A percentile compares a stretch with the other conserved stretches of the same genome.
Evolutionary conservation across 2,329 filamentous ascomycete genomes (phyloP).

Genomic region (Berkeleyomyces basicola): DNA sequence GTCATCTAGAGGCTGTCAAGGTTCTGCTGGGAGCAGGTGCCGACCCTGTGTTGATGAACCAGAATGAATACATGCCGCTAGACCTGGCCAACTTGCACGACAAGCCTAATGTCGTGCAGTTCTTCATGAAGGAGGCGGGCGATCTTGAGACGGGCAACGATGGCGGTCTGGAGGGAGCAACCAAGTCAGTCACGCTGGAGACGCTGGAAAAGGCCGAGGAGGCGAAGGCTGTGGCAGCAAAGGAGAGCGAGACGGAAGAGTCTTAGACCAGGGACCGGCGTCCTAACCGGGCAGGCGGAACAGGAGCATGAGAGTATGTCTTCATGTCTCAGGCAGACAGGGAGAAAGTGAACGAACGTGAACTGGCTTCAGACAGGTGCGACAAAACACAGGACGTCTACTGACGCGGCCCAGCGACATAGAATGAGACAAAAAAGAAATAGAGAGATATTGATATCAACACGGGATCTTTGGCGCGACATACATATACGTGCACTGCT

Average conservation of each 20-base stretch:
- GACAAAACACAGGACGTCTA: not conserved
- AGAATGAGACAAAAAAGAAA: not conserved
- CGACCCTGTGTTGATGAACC: conserved; percentile 61
- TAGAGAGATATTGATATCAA: not conserved
- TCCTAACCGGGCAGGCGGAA: not conserved
- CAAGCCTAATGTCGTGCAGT: conserved; percentile 47
- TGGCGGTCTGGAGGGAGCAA: conserved; percentile 17
- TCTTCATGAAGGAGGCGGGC: conserved; percentile 35
- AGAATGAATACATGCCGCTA: conserved; percentile 65
- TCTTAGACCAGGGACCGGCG: not conserved
- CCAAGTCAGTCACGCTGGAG: conserved; percentile 15
- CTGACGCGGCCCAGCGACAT: not conserved
- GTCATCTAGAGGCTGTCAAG: conserved; percentile 68
- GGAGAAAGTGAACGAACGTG: not conserved
- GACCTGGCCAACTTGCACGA: conserved; percentile 57
- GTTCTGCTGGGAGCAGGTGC: conserved; percentile 55
- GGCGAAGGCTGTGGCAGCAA: not conserved
- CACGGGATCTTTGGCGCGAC: not conserved
- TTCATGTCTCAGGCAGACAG: not conserved
- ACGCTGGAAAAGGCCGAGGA: conserved; percentile 11
- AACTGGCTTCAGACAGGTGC: not conserved
- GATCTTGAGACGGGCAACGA: conserved; percentile 31
- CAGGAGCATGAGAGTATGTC: not conserved
- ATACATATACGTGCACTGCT: not conserved
- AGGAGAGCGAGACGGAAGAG: not conserved